Conservation (phyloP, 306 rosid genomes). For the Cucurbita ficifolia region DNA sequence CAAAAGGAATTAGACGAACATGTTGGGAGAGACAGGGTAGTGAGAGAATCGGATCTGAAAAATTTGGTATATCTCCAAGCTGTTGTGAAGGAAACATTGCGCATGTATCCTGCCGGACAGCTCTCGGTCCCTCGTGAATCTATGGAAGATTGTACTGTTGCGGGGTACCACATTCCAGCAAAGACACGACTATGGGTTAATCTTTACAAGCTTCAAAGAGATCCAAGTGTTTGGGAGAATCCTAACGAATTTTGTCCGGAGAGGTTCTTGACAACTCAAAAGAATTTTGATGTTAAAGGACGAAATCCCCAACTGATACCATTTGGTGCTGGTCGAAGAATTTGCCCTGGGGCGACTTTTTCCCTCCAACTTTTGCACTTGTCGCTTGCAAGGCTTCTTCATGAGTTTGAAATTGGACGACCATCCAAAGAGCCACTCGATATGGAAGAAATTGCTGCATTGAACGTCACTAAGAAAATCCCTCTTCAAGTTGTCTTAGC, state of each 20-base stretch:
- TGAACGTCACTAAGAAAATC: too few relatives aligned
- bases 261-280: conserved; percentile 26
- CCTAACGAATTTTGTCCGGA: conserved; percentile 31
- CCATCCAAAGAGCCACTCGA: not conserved
- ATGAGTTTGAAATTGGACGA: conserved; percentile 8
- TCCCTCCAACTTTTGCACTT: conserved; percentile 9
- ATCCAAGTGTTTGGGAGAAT: conserved; percentile 33
- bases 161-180: conserved; percentile 20
- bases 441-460: not conserved
- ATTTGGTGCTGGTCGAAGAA: conserved; percentile 28
- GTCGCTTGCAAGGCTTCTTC: conserved; percentile 13
- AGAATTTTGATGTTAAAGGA: conserved; percentile 27
- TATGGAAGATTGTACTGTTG: conserved; percentile 26
- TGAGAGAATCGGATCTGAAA: conserved; percentile 28
- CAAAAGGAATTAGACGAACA: conserved; percentile 33
- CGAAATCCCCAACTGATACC: conserved; percentile 32
- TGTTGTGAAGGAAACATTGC: conserved; percentile 29
- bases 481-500: too few relatives aligned
- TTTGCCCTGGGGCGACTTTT: conserved; percentile 16
- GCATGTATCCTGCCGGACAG: conserved; percentile 37
- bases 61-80: conserved; percentile 42
- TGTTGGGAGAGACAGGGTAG: conserved; percentile 36
- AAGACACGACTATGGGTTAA: conserved; percentile 45
- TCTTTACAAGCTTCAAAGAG: conserved; percentile 46
- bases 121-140: conserved; percentile 19